Conservation (phyloP, 352 stramenopile genomes). For the Globisporangium nagaii region DNA sequence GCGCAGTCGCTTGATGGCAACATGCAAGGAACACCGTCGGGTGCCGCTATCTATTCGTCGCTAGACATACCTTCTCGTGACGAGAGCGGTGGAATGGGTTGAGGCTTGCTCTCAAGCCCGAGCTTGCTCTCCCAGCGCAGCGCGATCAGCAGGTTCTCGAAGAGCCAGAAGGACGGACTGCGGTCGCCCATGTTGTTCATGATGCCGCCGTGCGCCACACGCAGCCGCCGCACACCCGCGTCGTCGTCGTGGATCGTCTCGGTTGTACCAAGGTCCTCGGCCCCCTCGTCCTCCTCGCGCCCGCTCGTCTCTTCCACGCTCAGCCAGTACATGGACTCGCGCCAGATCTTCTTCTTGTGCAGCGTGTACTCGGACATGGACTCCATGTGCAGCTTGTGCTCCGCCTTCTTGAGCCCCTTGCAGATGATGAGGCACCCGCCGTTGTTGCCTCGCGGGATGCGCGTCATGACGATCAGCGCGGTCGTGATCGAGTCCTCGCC, state of each 20-base stretch:
- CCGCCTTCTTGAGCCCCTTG: slow-evolving; percentile 41
- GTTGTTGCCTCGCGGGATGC: slow-evolving; percentile 29
- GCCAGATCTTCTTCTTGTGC: slow-evolving; percentile 49
- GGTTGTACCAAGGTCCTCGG: not conserved
- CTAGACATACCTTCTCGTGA: too few species aligned
- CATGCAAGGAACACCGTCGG: too few species aligned
- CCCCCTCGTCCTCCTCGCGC: slow-evolving; percentile 4
- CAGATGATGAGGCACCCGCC: slow-evolving; percentile 43
- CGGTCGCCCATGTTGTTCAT: slow-evolving; percentile 61
- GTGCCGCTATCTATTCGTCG: too few species aligned
- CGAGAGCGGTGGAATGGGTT: too few species aligned
- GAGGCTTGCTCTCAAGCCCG: slow-evolving; percentile 14
- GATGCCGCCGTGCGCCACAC: slow-evolving; percentile 42
- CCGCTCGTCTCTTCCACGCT: slow-evolving; percentile 28
- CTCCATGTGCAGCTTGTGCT: slow-evolving; percentile 43
- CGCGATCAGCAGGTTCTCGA: slow-evolving; percentile 49
- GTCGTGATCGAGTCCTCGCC: slow-evolving; percentile 53
- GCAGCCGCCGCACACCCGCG: slow-evolving; percentile 12
- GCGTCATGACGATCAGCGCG: slow-evolving; percentile 50
- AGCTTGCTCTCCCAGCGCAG: slow-evolving; percentile 49
- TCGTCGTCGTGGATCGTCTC: slow-evolving; percentile 10
- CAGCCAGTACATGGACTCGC: slow-evolving; percentile 57
- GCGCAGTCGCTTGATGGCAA: too few species aligned
- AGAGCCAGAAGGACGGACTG: slow-evolving; percentile 49
- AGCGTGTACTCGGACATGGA: slow-evolving; percentile 35